These are phyloP conservation scores for Stenogyne calaminthoides DNA, from an alignment of 305 asterid genomes.

Conservation along the genomic window DNA sequence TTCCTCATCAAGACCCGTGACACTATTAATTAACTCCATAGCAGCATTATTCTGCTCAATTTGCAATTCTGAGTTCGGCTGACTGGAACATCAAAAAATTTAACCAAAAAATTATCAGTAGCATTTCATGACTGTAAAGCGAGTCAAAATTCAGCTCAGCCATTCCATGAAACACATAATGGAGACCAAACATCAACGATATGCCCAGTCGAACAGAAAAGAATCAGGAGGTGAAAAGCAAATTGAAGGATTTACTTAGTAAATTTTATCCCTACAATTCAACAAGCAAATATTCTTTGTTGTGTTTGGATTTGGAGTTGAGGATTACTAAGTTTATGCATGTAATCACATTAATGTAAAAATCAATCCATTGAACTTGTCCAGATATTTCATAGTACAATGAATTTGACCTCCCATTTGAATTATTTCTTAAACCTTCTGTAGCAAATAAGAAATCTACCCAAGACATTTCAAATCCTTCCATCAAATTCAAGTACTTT, in stretches of 20 bases:
- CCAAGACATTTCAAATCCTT: not conserved
- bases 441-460: not conserved
- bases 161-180: constrained; percentile 17
- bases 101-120: constrained; percentile 23
- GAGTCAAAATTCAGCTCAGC: constrained; percentile 2
- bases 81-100: constrained; percentile 49
- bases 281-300: constrained; percentile 8
- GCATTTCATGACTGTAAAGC: constrained; percentile 17
- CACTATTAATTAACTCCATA: constrained; percentile 89
- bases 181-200: not conserved
- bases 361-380: not conserved
- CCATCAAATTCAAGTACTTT: not conserved
- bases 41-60: constrained; percentile 77
- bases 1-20: constrained; percentile 93
- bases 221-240: constrained; percentile 20
- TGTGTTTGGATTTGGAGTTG: not conserved
- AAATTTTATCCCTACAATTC: constrained; percentile 1
- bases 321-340: not conserved
- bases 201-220: constrained; percentile 6
- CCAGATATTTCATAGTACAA: not conserved
- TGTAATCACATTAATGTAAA: not conserved
- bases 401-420: constrained; percentile 15
- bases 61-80: constrained; percentile 57
- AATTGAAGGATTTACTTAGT: not conserved
- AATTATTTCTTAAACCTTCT: not conserved